Percentiles rank a stretch among this genome's conserved stretches.
phyloP scores from a whole-genome alignment of 2,329 filamentous ascomycete genomes.

The Phyllosticta citribraziliensis region DNA sequence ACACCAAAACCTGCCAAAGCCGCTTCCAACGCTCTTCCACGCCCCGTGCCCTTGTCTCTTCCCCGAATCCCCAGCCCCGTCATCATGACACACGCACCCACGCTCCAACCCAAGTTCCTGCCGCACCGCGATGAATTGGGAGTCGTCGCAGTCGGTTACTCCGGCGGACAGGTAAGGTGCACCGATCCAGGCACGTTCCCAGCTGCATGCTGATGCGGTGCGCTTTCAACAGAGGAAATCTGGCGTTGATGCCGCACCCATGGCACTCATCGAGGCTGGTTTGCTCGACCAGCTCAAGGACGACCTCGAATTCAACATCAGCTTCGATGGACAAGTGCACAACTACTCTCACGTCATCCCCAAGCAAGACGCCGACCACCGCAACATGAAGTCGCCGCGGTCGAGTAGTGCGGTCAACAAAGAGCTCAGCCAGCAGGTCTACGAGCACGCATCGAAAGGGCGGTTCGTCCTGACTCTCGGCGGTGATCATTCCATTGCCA shows the following conservation, averaged over 20 bases:
- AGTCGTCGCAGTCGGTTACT: conserved; percentile 91
- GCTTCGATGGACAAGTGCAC: conserved; percentile 76
- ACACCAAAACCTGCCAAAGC: not conserved
- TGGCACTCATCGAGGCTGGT: conserved; percentile 78
- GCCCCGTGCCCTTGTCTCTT: not conserved
- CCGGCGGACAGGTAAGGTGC: conserved; percentile 71
- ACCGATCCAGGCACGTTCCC: not conserved
- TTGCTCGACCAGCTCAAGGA: conserved; percentile 73
- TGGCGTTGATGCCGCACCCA: conserved; percentile 84
- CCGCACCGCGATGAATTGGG: conserved; percentile 70
- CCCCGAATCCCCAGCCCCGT: not conserved
- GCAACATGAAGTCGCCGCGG: conserved; percentile 88
- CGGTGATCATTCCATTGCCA: conserved; percentile 92
- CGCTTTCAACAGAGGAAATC: conserved; percentile 60
- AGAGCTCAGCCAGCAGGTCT: conserved; percentile 73
- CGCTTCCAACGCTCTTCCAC: not conserved
- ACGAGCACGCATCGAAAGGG: conserved; percentile 72
- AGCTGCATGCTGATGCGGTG: conserved; percentile 3
- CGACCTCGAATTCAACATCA: conserved; percentile 80
- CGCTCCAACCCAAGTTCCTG: conserved; percentile 65
- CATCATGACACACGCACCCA: conserved; percentile 46
- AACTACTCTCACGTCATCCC: conserved; percentile 69
- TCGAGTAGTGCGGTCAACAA: conserved; percentile 78
- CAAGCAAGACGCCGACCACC: conserved; percentile 62
- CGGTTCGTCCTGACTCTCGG: conserved; percentile 87